Base-by-base conservation (phyloP, 305 asterid species). In the Euphrasia arctica region DNA sequence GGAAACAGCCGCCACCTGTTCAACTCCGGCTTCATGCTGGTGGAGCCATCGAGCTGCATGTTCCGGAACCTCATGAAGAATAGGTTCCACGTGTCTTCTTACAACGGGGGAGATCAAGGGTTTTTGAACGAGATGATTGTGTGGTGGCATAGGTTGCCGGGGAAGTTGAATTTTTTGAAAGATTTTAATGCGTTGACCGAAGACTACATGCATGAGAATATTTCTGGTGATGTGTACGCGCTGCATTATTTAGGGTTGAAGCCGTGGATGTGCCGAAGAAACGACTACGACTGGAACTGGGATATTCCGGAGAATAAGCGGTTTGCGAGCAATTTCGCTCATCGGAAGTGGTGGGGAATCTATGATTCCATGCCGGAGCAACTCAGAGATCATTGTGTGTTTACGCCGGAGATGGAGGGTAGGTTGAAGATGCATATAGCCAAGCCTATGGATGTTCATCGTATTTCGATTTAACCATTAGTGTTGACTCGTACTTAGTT, bases 101-200 rank as follows among this genome's bases (percentile, higher is more conserved):
- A 82, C 64, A 82, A 82, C 39, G 87, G 87, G 0, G 87, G 87
- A 2, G 87, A 82, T 71, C 87, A 82, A 54, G 87, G 87, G 4
- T 82, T 72, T 60, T 65, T 79, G 3, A 82, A 82, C 61, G 84
- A 82, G 57, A 62, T 77, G 65, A 74, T 82, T 5, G 45, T 42
- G 32, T 82, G 87, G 87, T 82, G 87, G 87, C 87, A 82, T 58
- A 11, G 85, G 18, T 70, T 75, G 79, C 84, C 80, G 4, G 14
- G 51, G 0, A 60, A 60, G 69, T 36, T 70, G 29, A 79, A 79
- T 42, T 49, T 59, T 56, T 80, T 79, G 13, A 82, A 79, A 72
- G 49, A 67, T 54, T 82, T 82, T 2, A 4, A n/a, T 6, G 9
- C 15, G 9, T 28, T 27, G 9, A 41, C 36, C 31, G 49, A 31